Conservation (phyloP, 1,284 basidiomycete species). For the Stereum hirsutum region DNA sequence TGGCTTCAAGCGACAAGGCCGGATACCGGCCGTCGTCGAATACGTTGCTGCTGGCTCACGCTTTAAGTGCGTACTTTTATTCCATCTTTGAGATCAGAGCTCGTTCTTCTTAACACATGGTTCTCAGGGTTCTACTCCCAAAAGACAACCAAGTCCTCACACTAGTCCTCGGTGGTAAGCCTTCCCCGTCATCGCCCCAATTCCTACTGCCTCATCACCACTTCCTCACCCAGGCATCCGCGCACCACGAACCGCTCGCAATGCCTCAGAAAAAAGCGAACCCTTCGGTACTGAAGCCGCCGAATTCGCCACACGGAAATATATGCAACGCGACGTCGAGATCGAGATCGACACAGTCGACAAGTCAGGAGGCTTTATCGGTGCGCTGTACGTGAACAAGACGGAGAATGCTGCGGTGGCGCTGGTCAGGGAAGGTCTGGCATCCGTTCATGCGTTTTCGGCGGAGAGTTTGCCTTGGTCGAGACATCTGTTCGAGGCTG, state of each 20-base stretch:
- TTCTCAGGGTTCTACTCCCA: slow-evolving; percentile 70
- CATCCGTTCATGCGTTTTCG: slow-evolving; percentile 81
- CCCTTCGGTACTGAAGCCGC: slow-evolving; percentile 82
- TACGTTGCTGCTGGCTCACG: slow-evolving; percentile 91
- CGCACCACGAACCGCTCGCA: slow-evolving; percentile 76
- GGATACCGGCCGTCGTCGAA: slow-evolving; percentile 81
- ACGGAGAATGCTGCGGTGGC: slow-evolving; percentile 79
- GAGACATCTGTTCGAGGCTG: slow-evolving; percentile 76
- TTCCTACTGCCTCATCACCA: slow-evolving; percentile 5
- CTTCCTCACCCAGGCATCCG: slow-evolving; percentile 57
- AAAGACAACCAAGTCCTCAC: slow-evolving; percentile 91
- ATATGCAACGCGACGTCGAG: slow-evolving; percentile 94
- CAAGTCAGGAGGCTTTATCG: slow-evolving; percentile 96
- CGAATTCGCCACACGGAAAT: slow-evolving; percentile 72
- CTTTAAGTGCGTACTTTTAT: slow-evolving; percentile 61
- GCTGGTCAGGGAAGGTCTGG: slow-evolving; percentile 81
- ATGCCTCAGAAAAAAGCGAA: slow-evolving; percentile 80
- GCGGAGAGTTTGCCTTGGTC: slow-evolving; percentile 77
- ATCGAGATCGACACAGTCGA: slow-evolving; percentile 86
- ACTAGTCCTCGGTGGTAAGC: slow-evolving; percentile 74
- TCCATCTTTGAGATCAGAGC: neutral
- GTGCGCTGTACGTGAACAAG: slow-evolving; percentile 75
- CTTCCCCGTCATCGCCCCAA: slow-evolving; percentile 1
- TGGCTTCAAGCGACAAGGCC: slow-evolving; percentile 85
- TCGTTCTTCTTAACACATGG: neutral